Base-by-base conservation (phyloP, 208 protist genomes). In the Trypanosoma caninum region DNA sequence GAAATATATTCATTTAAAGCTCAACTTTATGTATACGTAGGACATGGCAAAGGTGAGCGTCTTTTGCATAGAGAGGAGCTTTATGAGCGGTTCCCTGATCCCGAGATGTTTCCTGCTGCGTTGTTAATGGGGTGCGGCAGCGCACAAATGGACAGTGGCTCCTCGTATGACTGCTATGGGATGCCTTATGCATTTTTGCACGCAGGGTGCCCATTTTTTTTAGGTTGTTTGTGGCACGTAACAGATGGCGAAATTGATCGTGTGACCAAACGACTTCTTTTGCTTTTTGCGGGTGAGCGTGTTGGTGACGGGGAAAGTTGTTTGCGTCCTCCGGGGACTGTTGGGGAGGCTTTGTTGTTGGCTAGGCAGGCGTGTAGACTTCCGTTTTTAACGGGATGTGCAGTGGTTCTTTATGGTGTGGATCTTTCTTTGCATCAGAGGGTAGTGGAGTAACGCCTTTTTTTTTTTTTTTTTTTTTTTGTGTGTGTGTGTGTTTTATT, bases 61-160 rank as follows among this genome's bases (percentile, higher is more conserved):
- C 33, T 84, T 45, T 18, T 88, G 3, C 30, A 76, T 16, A 65
- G 76, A 14, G 50, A 11, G 25, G 40, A 64, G 10, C 60, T 93
- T 35, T 83, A 80, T 64, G 78, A 86, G 34, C 74, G 78, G 35
- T 44, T 86, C 10, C 74, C 82, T 37, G 57, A 58, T 8, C 35
- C 33, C 16, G 20, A 22, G 2, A 1, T 45, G 7, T 64, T 65
- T 55, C 64, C 57, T 18, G 56, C 53, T 6, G 56, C 85, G 20
- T 58, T 87, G 41, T 71, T 94, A 20, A 91, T 94, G 83, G 82
- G 87, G n/a, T 94, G 87, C 75, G 83, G 84, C 65, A 85, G 80
- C 22, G 87, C 87, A 0, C 69, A 70, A 22, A 66, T 88, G 57
- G 38, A 69, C 0, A 65, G 66, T 33, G 60, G 76, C 5, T 27